These are phyloP conservation scores for Porcisia hertigi DNA, from an alignment of 208 protist species.

Conservation along the genomic window DNA sequence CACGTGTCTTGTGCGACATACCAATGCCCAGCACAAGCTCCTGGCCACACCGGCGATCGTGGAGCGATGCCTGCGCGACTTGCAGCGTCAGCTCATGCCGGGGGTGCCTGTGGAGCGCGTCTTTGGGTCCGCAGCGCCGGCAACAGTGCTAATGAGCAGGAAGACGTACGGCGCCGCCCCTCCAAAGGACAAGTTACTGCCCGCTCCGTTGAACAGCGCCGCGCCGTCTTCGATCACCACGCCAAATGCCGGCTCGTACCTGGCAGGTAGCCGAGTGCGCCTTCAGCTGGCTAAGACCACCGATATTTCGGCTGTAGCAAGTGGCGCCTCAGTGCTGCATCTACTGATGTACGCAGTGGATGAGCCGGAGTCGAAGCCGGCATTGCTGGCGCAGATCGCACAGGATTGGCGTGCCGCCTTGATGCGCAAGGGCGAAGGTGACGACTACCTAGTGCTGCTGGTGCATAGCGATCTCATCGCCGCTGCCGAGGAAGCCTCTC, in stretches of 20 bases:
- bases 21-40: slow-evolving; percentile 39
- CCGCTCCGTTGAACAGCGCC: slow-evolving; percentile 3
- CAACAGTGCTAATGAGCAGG: neutral
- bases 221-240: slow-evolving; percentile 1
- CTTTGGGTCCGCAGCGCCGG: slow-evolving; percentile 26
- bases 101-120: slow-evolving; percentile 37
- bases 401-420: slow-evolving; percentile 60
- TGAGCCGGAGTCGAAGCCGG: slow-evolving; percentile 50
- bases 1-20: slow-evolving; percentile 67
- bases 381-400: slow-evolving; percentile 49
- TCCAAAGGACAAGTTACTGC: neutral
- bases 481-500: slow-evolving; percentile 22
- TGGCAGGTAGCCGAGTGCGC: slow-evolving; percentile 44
- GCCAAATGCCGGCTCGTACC: slow-evolving; percentile 22
- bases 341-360: slow-evolving; percentile 67
- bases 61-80: slow-evolving; percentile 59
- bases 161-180: neutral
- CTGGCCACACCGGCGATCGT: slow-evolving; percentile 57
- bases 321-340: slow-evolving; percentile 50
- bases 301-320: slow-evolving; percentile 37
- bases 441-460: slow-evolving; percentile 54
- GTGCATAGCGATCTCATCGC: slow-evolving; percentile 60
- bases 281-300: slow-evolving; percentile 74
- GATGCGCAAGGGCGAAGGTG: slow-evolving; percentile 39
- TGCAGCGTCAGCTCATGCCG: slow-evolving; percentile 56